A percentile compares a stretch with the other conserved stretches of the same genome.
phyloP scores from a whole-genome alignment of 768 basidiomycete genomes.

The Boletus bicolor region DNA sequence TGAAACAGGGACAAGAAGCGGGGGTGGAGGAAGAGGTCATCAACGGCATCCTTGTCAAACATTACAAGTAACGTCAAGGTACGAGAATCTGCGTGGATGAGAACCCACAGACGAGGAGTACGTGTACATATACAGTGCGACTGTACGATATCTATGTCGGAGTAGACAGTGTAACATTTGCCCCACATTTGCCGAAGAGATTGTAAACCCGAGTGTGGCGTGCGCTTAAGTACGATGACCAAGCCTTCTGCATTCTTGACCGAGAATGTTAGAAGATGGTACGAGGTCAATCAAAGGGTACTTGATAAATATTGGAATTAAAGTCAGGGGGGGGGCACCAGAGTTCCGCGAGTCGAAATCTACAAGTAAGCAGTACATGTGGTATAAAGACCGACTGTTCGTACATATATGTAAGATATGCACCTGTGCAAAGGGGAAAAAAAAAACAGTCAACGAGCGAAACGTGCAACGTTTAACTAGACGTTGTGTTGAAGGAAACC shows the following conservation, averaged over 20 bases:
- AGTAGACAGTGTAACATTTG: too few species aligned
- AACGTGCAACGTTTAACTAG: slow-evolving; percentile 1
- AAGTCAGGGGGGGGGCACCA: not conserved
- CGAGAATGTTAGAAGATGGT: not conserved
- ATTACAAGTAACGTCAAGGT: slow-evolving; percentile 42
- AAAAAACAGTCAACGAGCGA: slow-evolving; percentile 2
- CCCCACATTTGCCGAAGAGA: not conserved
- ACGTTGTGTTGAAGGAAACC: not conserved
- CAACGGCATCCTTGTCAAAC: slow-evolving; percentile 52
- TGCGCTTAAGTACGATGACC: not conserved
- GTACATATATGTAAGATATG: slow-evolving; percentile 8
- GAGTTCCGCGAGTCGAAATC: slow-evolving; percentile 5
- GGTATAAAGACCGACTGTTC: slow-evolving; percentile 5
- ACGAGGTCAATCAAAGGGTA: not conserved
- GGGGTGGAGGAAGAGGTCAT: slow-evolving; percentile 55
- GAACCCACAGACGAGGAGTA: too few species aligned
- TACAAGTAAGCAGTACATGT: slow-evolving; percentile 20
- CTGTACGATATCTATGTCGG: not conserved
- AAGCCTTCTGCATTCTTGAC: not conserved
- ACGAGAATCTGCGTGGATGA: not conserved
- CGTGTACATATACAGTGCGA: not conserved
- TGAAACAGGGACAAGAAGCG: slow-evolving; percentile 39
- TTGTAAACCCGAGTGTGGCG: not conserved
- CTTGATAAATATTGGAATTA: not conserved
- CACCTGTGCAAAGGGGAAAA: slow-evolving; percentile 2